These are phyloP conservation scores for Penicillium atrosanguineum DNA, from an alignment of 495 filamentous ascomycete species.

Conservation along the genomic window DNA sequence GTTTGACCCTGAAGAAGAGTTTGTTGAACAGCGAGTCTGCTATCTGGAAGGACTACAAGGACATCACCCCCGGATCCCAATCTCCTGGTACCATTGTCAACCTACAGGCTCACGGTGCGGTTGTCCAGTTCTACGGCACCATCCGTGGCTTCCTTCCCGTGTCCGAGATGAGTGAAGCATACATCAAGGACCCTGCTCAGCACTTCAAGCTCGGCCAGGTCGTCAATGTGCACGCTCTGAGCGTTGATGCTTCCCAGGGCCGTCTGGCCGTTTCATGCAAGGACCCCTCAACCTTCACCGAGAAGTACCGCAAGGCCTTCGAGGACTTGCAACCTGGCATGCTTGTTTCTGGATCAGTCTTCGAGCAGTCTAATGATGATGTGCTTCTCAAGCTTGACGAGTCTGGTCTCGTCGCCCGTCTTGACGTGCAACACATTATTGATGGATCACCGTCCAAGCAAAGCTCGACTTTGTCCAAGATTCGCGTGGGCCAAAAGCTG, in stretches of 20 bases:
- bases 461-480: slow-evolving; percentile 67
- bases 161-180: slow-evolving; percentile 96
- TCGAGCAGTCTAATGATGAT: slow-evolving; percentile 80
- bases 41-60: slow-evolving; percentile 71
- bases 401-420: slow-evolving; percentile 66
- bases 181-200: slow-evolving; percentile 80
- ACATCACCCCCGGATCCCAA: slow-evolving; percentile 65
- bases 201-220: slow-evolving; percentile 91
- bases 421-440: slow-evolving; percentile 73
- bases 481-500: slow-evolving; percentile 76
- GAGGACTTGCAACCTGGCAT: slow-evolving; percentile 67
- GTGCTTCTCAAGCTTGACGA: slow-evolving; percentile 72
- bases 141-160: slow-evolving; percentile 84
- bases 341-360: slow-evolving; percentile 71
- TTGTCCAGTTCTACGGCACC: slow-evolving; percentile 88
- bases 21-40: slow-evolving; percentile 81
- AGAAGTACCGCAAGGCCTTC: slow-evolving; percentile 71
- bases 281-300: slow-evolving; percentile 72
- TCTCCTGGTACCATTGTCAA: slow-evolving; percentile 83
- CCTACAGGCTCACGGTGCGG: slow-evolving; percentile 71
- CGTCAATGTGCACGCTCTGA: slow-evolving; percentile 78
- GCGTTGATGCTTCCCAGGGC: slow-evolving; percentile 65
- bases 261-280: slow-evolving; percentile 91
- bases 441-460: slow-evolving; percentile 79
- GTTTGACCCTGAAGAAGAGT: slow-evolving; percentile 91